Conservation (phyloP, 1,284 basidiomycete species). For the Gomphus bonarii region DNA sequence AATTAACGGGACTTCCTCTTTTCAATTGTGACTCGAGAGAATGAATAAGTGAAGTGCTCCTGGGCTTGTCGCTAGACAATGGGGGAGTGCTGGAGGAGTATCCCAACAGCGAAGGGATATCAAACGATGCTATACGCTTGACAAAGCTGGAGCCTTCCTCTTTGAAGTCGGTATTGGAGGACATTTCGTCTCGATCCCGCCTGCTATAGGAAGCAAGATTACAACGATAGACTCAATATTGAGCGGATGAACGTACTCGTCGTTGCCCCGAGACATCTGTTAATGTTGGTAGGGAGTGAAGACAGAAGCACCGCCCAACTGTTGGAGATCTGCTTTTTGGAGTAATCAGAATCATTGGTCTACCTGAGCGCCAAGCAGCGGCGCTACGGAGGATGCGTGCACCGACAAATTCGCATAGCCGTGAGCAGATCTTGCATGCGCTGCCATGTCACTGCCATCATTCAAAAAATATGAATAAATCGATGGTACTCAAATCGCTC, state of each 20-base stretch:
- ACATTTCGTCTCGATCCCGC: background rate
- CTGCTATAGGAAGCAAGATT: background rate
- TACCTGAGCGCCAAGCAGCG: no score
- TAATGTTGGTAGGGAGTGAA: background rate
- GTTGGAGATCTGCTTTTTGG: no score
- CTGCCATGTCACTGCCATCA: no score
- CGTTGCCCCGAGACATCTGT: background rate
- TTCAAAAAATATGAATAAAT: no score
- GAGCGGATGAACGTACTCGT: background rate
- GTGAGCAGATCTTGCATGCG: no score
- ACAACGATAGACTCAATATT: background rate
- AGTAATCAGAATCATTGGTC: no score
- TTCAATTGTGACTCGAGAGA: slow-evolving; percentile 12
- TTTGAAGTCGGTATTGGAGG: background rate
- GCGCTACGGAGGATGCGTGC: no score
- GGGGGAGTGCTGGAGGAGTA: background rate
- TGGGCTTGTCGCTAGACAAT: background rate
- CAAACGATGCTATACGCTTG: background rate
- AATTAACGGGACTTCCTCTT: slow-evolving; percentile 15
- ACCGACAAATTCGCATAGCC: no score
- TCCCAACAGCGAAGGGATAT: background rate
- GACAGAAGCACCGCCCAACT: background rate
- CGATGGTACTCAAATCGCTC: no score
- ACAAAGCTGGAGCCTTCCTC: background rate
- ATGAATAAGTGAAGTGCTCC: slow-evolving; percentile 5